These are phyloP conservation scores for Crithidia sp. DNA, from an alignment of 208 protist species.

Conservation along the genomic window DNA sequence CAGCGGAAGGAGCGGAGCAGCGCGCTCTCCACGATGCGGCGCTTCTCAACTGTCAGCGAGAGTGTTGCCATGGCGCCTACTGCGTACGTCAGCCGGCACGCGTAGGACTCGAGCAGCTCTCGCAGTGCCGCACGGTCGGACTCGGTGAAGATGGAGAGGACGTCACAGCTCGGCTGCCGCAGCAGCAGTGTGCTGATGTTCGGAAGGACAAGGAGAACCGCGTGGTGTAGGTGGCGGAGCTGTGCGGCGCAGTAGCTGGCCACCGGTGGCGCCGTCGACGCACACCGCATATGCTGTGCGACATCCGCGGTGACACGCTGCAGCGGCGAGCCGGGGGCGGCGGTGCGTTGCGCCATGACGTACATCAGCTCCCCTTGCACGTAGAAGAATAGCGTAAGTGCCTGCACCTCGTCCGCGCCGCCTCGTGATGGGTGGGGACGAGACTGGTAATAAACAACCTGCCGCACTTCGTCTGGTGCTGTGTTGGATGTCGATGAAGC, in stretches of 20 bases:
- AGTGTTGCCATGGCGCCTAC: constrained; percentile 55
- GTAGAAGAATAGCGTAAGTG: constrained; percentile 56
- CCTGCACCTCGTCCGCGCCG: constrained; percentile 14
- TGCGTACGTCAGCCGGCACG: constrained; percentile 45
- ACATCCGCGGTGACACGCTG: background rate
- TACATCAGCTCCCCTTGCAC: constrained; percentile 55
- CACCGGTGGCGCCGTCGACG: constrained; percentile 16
- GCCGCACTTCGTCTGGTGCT: constrained; percentile 19
- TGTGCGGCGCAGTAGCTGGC: constrained; percentile 39
- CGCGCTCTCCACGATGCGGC: constrained; percentile 24
- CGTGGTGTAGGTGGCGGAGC: constrained; percentile 56
- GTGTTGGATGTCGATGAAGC: background rate
- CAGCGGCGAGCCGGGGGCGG: background rate
- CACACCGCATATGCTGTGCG: background rate
- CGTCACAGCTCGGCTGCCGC: constrained; percentile 55
- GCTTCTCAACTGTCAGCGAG: constrained; percentile 17
- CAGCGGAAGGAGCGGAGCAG: constrained; percentile 22
- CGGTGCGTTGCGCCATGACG: constrained; percentile 49
- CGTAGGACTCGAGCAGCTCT: constrained; percentile 55
- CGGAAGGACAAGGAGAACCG: constrained; percentile 62
- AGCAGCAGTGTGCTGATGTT: constrained; percentile 58
- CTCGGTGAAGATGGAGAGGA: constrained; percentile 55
- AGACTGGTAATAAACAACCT: constrained; percentile 22
- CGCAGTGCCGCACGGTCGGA: constrained; percentile 56
- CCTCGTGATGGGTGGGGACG: background rate